phyloP scores from a whole-genome alignment of 78 protist species.

The Ministeria vibrans region DNA sequence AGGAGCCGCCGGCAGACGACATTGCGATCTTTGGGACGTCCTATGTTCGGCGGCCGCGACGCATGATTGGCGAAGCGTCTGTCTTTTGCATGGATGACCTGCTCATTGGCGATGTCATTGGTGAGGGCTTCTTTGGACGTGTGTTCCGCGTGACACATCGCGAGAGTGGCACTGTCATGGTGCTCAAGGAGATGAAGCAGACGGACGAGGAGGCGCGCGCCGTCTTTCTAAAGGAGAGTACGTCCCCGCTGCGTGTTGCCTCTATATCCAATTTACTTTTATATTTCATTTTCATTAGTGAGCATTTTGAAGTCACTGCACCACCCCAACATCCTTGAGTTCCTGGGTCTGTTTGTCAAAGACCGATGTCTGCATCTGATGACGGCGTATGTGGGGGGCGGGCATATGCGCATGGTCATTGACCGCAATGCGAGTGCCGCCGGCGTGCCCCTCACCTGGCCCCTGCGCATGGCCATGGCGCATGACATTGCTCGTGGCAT shows the following conservation, averaged over 20 bases:
- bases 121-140: slow-evolving; percentile 3
- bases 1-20: not conserved
- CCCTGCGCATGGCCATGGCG: slow-evolving; percentile 8
- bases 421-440: not conserved
- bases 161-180: not conserved
- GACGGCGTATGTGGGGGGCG: not conserved
- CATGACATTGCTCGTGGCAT: slow-evolving; percentile 43
- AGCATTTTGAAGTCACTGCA: not conserved
- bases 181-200: slow-evolving; percentile 10
- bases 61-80: not conserved
- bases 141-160: not conserved
- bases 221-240: not conserved
- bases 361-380: not conserved
- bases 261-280: too few relatives aligned
- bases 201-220: not conserved
- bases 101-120: not conserved
- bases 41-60: too few relatives aligned
- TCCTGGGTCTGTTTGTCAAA: not conserved
- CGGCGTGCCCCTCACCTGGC: not conserved
- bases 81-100: not conserved
- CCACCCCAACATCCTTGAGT: slow-evolving; percentile 3
- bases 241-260: too few relatives aligned
- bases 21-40: too few relatives aligned
- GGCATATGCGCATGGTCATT: not conserved
- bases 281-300: too few relatives aligned